These are phyloP conservation scores for Papiliotrema fonsecae DNA, from an alignment of 1,284 basidiomycete species.

Conservation along the genomic window DNA sequence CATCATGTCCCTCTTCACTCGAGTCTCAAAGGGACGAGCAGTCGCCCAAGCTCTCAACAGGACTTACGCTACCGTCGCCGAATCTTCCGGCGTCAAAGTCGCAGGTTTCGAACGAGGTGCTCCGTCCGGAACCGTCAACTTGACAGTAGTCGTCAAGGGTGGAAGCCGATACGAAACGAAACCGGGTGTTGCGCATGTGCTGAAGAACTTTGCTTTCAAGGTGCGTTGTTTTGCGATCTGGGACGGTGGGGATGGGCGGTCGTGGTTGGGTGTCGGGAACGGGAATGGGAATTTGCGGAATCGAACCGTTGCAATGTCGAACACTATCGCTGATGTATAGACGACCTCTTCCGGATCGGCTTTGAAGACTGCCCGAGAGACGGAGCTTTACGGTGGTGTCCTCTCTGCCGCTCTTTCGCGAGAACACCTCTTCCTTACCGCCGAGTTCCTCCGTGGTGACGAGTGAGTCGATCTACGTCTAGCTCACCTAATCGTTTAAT, in stretches of 20 bases:
- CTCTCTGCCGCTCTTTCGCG: conserved; percentile 79
- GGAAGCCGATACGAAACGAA: conserved; percentile 80
- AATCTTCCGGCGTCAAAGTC: conserved; percentile 73
- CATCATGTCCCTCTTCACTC: conserved; percentile 33
- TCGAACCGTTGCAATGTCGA: no score
- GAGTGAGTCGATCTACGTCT: conserved; percentile 64
- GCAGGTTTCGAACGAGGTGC: conserved; percentile 72
- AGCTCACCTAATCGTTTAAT: not conserved
- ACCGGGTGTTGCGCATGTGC: conserved; percentile 79
- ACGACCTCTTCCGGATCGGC: conserved; percentile 79
- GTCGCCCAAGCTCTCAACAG: conserved; percentile 51
- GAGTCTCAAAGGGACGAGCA: conserved; percentile 19
- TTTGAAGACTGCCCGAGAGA: conserved; percentile 84
- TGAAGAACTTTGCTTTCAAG: conserved; percentile 98
- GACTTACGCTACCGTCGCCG: conserved; percentile 64
- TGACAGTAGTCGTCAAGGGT: conserved; percentile 86
- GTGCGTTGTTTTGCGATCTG: no score
- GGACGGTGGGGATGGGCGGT: no score
- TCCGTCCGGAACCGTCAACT: conserved; percentile 62
- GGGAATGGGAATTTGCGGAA: no score
- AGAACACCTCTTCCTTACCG: conserved; percentile 87
- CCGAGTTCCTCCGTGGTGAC: conserved; percentile 92
- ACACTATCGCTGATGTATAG: conserved; percentile 40
- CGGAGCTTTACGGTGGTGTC: conserved; percentile 90
- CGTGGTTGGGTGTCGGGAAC: no score